Base-by-base conservation (phyloP, 176 grass and related monocot genomes). In the Juncus effusus region DNA sequence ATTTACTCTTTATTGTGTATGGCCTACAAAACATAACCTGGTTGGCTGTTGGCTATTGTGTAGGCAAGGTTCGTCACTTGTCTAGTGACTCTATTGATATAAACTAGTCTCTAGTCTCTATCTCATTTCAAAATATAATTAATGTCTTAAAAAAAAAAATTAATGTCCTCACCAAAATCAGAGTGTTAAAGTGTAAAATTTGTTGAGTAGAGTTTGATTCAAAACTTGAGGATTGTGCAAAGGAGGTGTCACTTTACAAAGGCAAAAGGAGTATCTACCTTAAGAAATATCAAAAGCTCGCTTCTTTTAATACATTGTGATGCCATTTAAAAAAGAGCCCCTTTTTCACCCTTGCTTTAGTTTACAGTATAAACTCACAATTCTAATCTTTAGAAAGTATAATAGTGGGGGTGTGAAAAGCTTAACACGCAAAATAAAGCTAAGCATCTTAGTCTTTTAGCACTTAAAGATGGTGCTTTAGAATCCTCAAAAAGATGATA, bases 271-370 rank as follows among this genome's bases (percentile, higher is more conserved):
- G 56, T 54, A 65, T 75, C 61, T 50, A 42, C 55, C 51, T 64
- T 64, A 68, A 79, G 59, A 79, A 79, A 74, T 76, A 79, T 64
- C 70, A 84, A 84, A 84, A 68, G 77, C 59, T 41, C 82, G 75
- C 76, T 76, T 69, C 82, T 84, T 84, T 79, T 84, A 53, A 84
- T 84, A 76, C 76, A 70, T 53, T 61, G 63, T 79, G 70, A 84
- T 79, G 76, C 76, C 42, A 79, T 79, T 75, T 70, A 56, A 67
- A 79, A 84, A 79, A 73, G 74, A 78, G 72, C 39, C 58, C 61
- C 63, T 84, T 75, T 78, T 66, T 13, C 51, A 36, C 5, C 45
- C 55, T 54, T 56, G 11, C 54, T 69, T 81, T 47, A 8, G 16
- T 12, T 69, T 70, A 64, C 13, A 16, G 65, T 79, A 69, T 77